Evolutionary conservation across 768 basidiomycete genomes (phyloP).

Genomic region (Fomitopsis pulvina): DNA sequence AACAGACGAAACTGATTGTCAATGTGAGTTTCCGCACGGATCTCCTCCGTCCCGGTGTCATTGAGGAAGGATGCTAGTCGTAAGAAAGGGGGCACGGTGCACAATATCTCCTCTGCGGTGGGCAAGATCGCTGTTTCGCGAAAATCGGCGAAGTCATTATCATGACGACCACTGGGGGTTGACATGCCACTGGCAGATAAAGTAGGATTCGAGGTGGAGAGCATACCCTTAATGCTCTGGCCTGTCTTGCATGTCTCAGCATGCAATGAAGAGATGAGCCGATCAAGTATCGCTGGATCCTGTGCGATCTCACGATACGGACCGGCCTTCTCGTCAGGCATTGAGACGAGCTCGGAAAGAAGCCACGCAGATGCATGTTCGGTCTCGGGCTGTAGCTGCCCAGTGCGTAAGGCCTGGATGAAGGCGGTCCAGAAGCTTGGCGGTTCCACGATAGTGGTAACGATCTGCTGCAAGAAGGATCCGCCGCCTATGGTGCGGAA

Average conservation of each 20-base stretch:
- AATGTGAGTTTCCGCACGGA: slow-evolving; percentile 41
- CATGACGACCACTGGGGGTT: slow-evolving; percentile 59
- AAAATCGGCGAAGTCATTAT: slow-evolving; percentile 61
- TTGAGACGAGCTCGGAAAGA: slow-evolving; percentile 40
- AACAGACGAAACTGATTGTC: slow-evolving; percentile 65
- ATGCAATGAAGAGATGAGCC: slow-evolving; percentile 19
- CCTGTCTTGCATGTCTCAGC: slow-evolving; percentile 24
- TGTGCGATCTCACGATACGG: slow-evolving; percentile 34
- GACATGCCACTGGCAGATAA: slow-evolving; percentile 19
- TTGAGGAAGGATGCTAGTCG: slow-evolving; percentile 38
- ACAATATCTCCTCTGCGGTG: slow-evolving; percentile 50
- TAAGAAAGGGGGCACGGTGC: slow-evolving; percentile 39
- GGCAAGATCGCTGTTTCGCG: slow-evolving; percentile 57
- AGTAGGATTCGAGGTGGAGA: slow-evolving; percentile 21
- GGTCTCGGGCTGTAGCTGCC: slow-evolving; percentile 21
- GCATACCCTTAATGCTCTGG: slow-evolving; percentile 34
- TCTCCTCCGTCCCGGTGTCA: slow-evolving; percentile 31
- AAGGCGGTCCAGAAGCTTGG: slow-evolving; percentile 41
- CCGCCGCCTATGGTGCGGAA: slow-evolving; percentile 41
- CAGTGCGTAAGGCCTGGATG: slow-evolving; percentile 11
- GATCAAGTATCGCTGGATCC: slow-evolving; percentile 23
- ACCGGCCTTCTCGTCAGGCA: slow-evolving; percentile 28
- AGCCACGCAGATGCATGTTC: slow-evolving; percentile 40
- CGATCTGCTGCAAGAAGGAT: slow-evolving; percentile 30
- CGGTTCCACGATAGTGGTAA: slow-evolving; percentile 39